Evolutionary conservation across 306 rosid species (phyloP).

Genomic region (Dalbergia cochinchinensis): DNA sequence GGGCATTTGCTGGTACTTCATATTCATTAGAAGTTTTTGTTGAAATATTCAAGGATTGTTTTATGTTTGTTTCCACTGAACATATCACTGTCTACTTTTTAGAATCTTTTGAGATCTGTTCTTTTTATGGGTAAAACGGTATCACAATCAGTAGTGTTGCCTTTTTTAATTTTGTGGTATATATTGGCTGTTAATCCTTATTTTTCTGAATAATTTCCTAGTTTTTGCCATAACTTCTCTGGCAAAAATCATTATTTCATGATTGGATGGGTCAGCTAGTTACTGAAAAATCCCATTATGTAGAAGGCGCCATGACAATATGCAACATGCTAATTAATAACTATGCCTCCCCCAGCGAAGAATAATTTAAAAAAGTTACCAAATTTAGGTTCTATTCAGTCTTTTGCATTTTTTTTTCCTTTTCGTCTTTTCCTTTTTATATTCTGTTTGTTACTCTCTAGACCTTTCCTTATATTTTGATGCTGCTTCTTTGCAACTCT

Average conservation of each 20-base stretch:
- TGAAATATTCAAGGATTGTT: constrained; percentile 28
- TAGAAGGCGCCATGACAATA: background rate
- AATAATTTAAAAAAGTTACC: constrained; percentile 1
- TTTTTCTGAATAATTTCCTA: background rate
- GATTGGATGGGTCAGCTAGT: constrained; percentile 2
- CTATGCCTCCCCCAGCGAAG: background rate
- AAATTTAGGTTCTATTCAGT: constrained; percentile 23
- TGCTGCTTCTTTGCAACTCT: background rate
- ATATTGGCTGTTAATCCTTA: background rate
- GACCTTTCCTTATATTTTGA: background rate
- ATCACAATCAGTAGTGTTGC: background rate
- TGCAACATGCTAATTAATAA: constrained; percentile 28
- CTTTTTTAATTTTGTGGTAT: background rate
- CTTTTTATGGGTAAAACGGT: background rate
- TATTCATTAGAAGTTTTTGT: constrained; percentile 21
- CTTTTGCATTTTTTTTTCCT: background rate
- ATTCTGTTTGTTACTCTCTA: no score
- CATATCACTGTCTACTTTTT: background rate
- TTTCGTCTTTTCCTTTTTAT: no score
- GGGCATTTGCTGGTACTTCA: constrained; percentile 74
- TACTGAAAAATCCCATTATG: constrained; percentile 1
- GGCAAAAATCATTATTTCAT: constrained; percentile 9
- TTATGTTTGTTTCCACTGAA: constrained; percentile 4
- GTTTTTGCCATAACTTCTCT: background rate
- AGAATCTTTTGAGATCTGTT: background rate